A percentile compares a stretch with the other conserved stretches of the same genome.
Evolutionary conservation across 345 rosid species (phyloP).

Genomic region (Syzygium oleosum): DNA sequence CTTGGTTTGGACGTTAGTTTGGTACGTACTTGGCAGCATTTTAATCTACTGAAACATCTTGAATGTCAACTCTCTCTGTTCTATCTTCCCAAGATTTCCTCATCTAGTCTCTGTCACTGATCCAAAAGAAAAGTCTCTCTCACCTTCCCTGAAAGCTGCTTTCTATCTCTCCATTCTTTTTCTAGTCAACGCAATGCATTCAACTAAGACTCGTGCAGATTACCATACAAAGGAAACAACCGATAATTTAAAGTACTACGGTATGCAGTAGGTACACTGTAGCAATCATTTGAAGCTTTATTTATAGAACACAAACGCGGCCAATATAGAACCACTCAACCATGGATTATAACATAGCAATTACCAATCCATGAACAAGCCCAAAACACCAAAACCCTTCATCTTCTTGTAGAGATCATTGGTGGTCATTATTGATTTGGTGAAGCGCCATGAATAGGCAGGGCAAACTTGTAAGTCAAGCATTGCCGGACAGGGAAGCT

Average conservation of each 20-base stretch:
- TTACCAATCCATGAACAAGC: background rate
- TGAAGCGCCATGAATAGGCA: background rate
- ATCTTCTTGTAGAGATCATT: background rate
- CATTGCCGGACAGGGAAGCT: background rate
- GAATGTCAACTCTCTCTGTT: background rate
- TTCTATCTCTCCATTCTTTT: background rate
- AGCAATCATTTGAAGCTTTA: background rate
- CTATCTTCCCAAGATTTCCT: background rate
- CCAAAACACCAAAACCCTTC: background rate
- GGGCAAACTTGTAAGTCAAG: background rate
- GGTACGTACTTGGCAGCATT: background rate
- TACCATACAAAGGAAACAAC: background rate
- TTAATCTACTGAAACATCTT: background rate
- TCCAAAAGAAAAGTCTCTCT: background rate
- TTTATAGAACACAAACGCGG: background rate
- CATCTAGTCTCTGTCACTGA: background rate
- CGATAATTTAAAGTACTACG: background rate
- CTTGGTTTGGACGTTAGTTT: background rate
- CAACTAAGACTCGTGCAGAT: background rate
- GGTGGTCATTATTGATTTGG: background rate
- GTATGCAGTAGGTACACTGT: background rate
- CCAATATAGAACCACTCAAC: background rate
- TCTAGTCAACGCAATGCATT: background rate
- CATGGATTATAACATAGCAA: background rate
- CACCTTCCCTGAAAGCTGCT: background rate